Percentiles rank a stretch among this genome's conserved stretches.
Conservation (phyloP, 75 land plant species). For the Pinus albicaulis region DNA sequence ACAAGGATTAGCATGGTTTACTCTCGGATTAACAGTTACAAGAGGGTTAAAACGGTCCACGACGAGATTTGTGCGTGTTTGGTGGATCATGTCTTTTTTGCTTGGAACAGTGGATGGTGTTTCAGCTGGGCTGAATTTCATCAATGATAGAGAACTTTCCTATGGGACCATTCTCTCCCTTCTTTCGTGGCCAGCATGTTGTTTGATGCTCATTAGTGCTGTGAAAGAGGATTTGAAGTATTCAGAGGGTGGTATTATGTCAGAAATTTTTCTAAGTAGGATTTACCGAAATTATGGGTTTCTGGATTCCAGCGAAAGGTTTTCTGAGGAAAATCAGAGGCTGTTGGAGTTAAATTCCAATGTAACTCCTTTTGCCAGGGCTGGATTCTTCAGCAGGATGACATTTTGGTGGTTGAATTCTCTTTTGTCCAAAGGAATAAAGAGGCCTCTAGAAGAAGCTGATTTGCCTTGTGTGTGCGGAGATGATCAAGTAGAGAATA, state of each 20-base stretch:
- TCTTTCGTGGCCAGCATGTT: neutral
- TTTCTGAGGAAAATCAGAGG: neutral
- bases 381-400: constrained; percentile 29
- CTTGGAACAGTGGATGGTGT: too few species aligned
- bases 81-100: too few species aligned
- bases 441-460: constrained; percentile 24
- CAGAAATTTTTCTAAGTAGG: neutral
- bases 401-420: constrained; percentile 39
- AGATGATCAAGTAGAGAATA: constrained; percentile 16
- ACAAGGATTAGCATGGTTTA: too few species aligned
- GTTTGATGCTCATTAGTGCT: neutral
- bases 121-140: too few species aligned
- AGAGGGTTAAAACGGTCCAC: too few species aligned
- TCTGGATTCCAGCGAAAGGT: neutral
- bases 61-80: too few species aligned
- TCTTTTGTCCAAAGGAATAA: constrained; percentile 23
- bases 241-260: neutral
- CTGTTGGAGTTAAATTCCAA: neutral
- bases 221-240: neutral
- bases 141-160: too few species aligned
- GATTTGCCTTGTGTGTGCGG: constrained; percentile 30
- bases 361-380: constrained; percentile 43
- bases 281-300: neutral
- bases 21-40: too few species aligned
- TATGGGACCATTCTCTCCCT: too few species aligned